Evolutionary conservation across 805 yeast species (phyloP), one percentile per base, ranked within the genome.

Genomic region (Candida saitoana): DNA sequence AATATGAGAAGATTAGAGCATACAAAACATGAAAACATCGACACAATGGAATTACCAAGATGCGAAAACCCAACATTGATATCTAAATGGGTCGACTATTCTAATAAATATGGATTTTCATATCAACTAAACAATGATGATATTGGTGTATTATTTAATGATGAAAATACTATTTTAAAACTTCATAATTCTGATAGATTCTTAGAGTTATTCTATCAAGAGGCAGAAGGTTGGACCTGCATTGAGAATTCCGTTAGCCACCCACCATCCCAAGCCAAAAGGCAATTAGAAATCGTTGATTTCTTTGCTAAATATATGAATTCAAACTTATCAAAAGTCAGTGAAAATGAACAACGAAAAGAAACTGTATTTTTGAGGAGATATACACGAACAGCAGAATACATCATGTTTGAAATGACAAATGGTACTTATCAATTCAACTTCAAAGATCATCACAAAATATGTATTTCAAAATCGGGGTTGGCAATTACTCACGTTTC

Each of bases 1-100:
- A 60, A 63, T 49, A 59, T 74, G 60, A 62, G 72, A 52, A 63
- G 73, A 48, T 57, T 74, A 40, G 74, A 73, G 36, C 60, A 60
- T 36, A 59, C 66, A 35, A 59, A 62, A 35, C 50, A 65, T 43
- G 67, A 62, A 17, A 51, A 54, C 39, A 50, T 60, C 45, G 68
- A 62, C 37, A 52, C 64, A 20, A 48, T 56, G 31, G 72, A 67
- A 47, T 62, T 67, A 36, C 74, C 74, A 30, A 55, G 63, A 6
- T 67, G 71, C 44, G 75, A 73, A 49, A 75, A 77, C 48, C 95
- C 90, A 9, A 76, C 80, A 15, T 77, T 87, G 46, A 80, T 91
- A 34, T 85, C 95, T 46, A 90, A 91, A 60, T 93, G 99, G 99
- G 98, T 95, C 20, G 99, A 93, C 60, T 93, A 91, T 60, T 85